A percentile compares a stretch with the other conserved stretches of the same genome.
phyloP scores from a whole-genome alignment of 148 eudicot genomes.

The Cornus florida region DNA sequence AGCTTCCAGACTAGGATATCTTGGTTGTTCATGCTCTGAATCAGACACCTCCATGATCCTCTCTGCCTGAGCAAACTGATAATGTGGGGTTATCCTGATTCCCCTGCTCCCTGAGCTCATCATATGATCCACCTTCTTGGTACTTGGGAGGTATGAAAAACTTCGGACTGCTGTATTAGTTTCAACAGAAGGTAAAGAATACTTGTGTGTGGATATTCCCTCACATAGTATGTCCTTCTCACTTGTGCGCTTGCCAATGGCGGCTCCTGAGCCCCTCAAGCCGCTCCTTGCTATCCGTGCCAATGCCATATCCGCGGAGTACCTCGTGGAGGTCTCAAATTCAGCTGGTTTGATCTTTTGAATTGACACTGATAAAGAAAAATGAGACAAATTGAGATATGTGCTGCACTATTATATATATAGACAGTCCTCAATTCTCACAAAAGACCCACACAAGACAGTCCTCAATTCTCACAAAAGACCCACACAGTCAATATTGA shows the following conservation, averaged over 20 bases:
- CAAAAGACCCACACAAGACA: slow-evolving; percentile 1
- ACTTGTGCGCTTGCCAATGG: slow-evolving; percentile 19
- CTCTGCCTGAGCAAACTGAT: slow-evolving; percentile 38
- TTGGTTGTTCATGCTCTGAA: slow-evolving; percentile 34
- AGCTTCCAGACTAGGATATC: slow-evolving; percentile 62
- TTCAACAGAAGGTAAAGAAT: slow-evolving; percentile 17
- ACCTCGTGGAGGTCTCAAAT: background rate
- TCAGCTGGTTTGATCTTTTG: background rate
- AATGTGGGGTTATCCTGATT: slow-evolving; percentile 37
- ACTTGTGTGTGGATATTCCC: slow-evolving; percentile 5
- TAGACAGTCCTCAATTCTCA: background rate
- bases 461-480: background rate
- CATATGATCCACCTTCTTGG: slow-evolving; percentile 13
- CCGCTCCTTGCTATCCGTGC: slow-evolving; percentile 64
- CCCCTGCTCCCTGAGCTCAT: slow-evolving; percentile 46
- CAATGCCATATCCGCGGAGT: slow-evolving; percentile 48
- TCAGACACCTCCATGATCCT: slow-evolving; percentile 32
- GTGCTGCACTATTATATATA: background rate
- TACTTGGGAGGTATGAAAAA: slow-evolving; percentile 22
- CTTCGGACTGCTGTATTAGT: slow-evolving; percentile 18
- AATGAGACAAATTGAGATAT: background rate
- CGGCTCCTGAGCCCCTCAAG: slow-evolving; percentile 42
- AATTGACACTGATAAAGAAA: background rate
- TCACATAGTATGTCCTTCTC: slow-evolving; percentile 11
- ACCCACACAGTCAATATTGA: background rate